phyloP scores from a whole-genome alignment of 2,329 filamentous ascomycete genomes.

The Xylaria sp. region DNA sequence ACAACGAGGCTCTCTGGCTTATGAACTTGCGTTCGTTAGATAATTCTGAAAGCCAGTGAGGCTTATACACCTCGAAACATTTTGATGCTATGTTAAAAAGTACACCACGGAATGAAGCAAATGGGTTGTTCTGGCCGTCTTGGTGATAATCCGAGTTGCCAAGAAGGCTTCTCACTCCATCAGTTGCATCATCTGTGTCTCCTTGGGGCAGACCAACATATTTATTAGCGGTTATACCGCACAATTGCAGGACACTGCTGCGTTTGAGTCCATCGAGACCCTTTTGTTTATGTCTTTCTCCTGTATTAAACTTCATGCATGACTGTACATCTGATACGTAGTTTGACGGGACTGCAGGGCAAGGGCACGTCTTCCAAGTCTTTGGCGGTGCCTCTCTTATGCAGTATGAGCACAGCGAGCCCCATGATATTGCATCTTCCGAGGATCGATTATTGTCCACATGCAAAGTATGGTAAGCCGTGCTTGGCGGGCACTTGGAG shows the following conservation, averaged over 20 bases:
- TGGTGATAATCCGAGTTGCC: neutral
- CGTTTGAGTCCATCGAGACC: neutral
- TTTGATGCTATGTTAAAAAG: neutral
- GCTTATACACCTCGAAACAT: neutral
- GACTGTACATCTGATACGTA: neutral
- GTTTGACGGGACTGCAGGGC: neutral
- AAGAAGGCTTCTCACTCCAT: neutral
- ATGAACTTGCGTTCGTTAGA: neutral
- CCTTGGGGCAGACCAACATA: neutral
- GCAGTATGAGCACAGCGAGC: neutral
- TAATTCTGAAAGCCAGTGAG: neutral
- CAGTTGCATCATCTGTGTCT: neutral
- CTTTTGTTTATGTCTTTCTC: neutral
- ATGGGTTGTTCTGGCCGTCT: neutral
- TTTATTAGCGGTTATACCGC: neutral
- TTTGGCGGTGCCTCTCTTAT: neutral
- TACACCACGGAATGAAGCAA: neutral
- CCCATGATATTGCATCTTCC: neutral
- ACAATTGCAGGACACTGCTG: neutral
- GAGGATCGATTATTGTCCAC: neutral
- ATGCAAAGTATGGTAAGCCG: neutral
- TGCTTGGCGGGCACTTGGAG: neutral
- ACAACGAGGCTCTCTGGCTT: neutral
- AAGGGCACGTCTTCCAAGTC: neutral
- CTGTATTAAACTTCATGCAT: neutral